phyloP scores from a whole-genome alignment of 345 rosid genomes.

The Passiflora organensis region DNA sequence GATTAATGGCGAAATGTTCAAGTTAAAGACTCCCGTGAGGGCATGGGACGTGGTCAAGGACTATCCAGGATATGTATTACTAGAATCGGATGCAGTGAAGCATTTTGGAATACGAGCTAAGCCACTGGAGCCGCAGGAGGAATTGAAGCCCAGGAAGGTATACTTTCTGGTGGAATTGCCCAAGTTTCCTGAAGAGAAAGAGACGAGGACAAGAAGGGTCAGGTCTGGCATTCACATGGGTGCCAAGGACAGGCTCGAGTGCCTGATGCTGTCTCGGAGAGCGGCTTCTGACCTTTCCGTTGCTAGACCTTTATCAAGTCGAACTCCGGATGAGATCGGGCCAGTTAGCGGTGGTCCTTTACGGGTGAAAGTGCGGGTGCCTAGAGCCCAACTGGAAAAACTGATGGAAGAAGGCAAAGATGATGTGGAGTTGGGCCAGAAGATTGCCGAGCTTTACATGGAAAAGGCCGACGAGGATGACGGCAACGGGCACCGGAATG shows the following conservation, averaged over 20 bases:
- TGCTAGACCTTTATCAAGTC: conserved; percentile 22
- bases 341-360: neutral
- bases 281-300: conserved; percentile 69
- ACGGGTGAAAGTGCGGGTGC: conserved; percentile 63
- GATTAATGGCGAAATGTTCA: conserved; percentile 71
- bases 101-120: conserved; percentile 70
- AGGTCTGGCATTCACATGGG: conserved; percentile 75
- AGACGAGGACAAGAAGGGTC: conserved; percentile 48
- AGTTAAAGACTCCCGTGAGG: conserved; percentile 65
- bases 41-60: conserved; percentile 62
- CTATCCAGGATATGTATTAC: conserved; percentile 55
- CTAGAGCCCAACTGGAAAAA: conserved; percentile 64
- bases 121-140: conserved; percentile 51
- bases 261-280: conserved; percentile 69
- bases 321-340: neutral
- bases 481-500: neutral
- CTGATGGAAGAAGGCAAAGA: conserved; percentile 54
- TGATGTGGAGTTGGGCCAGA: conserved; percentile 55
- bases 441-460: conserved; percentile 56
- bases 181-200: conserved; percentile 25
- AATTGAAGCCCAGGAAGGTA: conserved; percentile 61
- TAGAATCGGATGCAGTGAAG: conserved; percentile 78
- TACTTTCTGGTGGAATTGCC: conserved; percentile 84
- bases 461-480: conserved; percentile 2
- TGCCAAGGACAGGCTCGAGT: conserved; percentile 82